Evolutionary conservation across 371 early-diverging fungal genomes (phyloP), one percentile per base, ranked within the genome.

Genomic region (Mortierella sp.): DNA sequence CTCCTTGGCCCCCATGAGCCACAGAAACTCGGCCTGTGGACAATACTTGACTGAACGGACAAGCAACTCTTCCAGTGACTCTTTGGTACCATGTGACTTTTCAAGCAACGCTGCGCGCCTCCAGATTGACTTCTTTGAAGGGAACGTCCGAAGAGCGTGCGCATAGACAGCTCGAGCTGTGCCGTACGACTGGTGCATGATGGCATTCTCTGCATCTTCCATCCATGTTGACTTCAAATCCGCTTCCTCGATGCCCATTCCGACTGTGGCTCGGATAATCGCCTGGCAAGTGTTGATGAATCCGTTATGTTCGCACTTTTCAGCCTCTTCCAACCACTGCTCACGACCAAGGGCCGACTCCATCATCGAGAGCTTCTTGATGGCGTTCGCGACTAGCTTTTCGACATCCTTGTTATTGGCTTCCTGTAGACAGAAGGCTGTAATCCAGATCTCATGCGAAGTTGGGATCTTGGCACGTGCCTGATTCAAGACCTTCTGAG

Each of bases 1-100:
- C 62, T 96, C 95, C 74, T 97, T 96, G 50, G 98, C 98, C 0
- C 90, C 91, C 95, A 98, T 96, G 27, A 98, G 87, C 98, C 98
- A 98, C 44, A 98, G 83, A 0, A 93, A 87, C 80, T 98, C 97
- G 10, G 93, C 93, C 54, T 94, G 93, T 43, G 98, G 98, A 77
- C 95, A 96, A 64, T 91, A 89, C 51, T 85, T 87, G 48, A 96
- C 95, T 2, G 96, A 94, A 16, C 93, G 91, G 39, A 89, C 86
- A 31, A 98, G 74, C 41, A 97, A 57, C 52, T 90, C 91, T 48
- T 94, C 95, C 56, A 96, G 73, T 12, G 89, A 88, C 44, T 87
- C 91, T 0, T 85, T 67, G 6, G 93, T 92, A 37, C 96, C 97
- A 60, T 96, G 92, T 3, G 82, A 73, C 67, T 94, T 94, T 72